These are phyloP conservation scores for Plectosphaerella sp. DNA, from an alignment of 2,329 filamentous ascomycete genomes.

Conservation along the genomic window DNA sequence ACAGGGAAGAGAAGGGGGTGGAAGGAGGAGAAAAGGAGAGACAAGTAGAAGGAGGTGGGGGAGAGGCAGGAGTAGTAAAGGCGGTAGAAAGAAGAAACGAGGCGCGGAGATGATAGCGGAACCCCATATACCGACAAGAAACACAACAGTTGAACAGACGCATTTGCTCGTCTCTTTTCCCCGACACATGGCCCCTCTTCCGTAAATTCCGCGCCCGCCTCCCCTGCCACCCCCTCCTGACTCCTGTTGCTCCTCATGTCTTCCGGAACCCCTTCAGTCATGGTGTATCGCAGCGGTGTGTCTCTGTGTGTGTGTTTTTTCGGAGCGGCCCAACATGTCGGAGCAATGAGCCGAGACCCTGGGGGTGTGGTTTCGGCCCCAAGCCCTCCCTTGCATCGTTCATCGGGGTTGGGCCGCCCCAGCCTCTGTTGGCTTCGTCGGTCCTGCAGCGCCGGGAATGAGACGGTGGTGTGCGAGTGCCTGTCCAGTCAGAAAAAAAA, in stretches of 20 bases:
- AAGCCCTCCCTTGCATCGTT: not conserved
- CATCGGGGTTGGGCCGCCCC: too few relatives aligned
- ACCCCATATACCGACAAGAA: not conserved
- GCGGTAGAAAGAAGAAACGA: not conserved
- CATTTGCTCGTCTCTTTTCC: not conserved
- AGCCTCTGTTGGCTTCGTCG: too few relatives aligned
- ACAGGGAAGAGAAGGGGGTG: not conserved
- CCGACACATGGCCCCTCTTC: not conserved
- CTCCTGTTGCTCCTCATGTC: too few relatives aligned
- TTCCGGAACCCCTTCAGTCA: too few relatives aligned
- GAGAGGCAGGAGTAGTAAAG: not conserved
- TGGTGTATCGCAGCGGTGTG: too few relatives aligned
- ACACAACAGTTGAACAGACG: not conserved
- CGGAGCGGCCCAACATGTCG: not conserved
- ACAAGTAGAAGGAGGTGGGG: not conserved
- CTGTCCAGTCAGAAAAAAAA: constrained; percentile 22
- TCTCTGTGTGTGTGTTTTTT: too few relatives aligned
- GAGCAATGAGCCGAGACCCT: not conserved
- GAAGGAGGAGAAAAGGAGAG: not conserved
- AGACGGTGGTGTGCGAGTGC: constrained; percentile 10
- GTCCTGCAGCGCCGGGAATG: too few relatives aligned
- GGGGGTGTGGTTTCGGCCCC: constrained; percentile 5
- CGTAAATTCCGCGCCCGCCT: not conserved
- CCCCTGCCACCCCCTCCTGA: too few relatives aligned
- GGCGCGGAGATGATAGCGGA: not conserved